Evolutionary conservation across 2,329 filamentous ascomycete genomes (phyloP).

Genomic region (Graphilbum sp.): DNA sequence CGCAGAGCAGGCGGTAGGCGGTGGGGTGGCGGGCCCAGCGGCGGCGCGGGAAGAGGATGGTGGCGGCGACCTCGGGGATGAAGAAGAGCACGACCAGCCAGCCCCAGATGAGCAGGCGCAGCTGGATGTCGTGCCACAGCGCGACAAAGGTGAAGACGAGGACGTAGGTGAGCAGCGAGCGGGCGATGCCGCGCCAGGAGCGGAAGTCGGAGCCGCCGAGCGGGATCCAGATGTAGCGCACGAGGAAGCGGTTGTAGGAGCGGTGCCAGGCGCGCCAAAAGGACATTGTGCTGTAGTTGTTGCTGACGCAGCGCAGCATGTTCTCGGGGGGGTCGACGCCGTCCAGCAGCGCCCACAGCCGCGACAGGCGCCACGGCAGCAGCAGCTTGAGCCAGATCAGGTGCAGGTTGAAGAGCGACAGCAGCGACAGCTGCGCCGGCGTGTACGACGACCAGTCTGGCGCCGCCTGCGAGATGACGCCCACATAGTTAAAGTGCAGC

Average conservation of each 20-base stretch:
- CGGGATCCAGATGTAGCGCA: slow-evolving; percentile 87
- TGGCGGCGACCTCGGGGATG: slow-evolving; percentile 65
- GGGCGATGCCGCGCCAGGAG: slow-evolving; percentile 27
- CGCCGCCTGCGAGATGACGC: slow-evolving; percentile 70
- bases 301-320: slow-evolving; percentile 89
- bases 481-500: slow-evolving; percentile 82
- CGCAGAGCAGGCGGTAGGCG: slow-evolving; percentile 64
- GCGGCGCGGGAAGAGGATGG: slow-evolving; percentile 52
- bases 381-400: slow-evolving; percentile 97
- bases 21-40: slow-evolving; percentile 56
- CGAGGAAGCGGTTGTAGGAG: slow-evolving; percentile 84
- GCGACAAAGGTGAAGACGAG: slow-evolving; percentile 93
- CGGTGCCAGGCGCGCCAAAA: slow-evolving; percentile 98
- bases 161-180: slow-evolving; percentile 59
- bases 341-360: slow-evolving; percentile 85
- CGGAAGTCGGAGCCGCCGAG: slow-evolving; percentile 54
- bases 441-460: slow-evolving; percentile 75
- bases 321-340: slow-evolving; percentile 93
- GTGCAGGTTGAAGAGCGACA: slow-evolving; percentile 92
- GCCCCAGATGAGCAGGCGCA: slow-evolving; percentile 83
- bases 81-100: slow-evolving; percentile 95
- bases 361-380: slow-evolving; percentile 95
- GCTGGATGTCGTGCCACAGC: slow-evolving; percentile 92
- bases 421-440: slow-evolving; percentile 70
- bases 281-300: slow-evolving; percentile 79